These are phyloP conservation scores for Chrysanthemum lavandulifolium DNA, from an alignment of 129 eudicot species.

Conservation along the genomic window DNA sequence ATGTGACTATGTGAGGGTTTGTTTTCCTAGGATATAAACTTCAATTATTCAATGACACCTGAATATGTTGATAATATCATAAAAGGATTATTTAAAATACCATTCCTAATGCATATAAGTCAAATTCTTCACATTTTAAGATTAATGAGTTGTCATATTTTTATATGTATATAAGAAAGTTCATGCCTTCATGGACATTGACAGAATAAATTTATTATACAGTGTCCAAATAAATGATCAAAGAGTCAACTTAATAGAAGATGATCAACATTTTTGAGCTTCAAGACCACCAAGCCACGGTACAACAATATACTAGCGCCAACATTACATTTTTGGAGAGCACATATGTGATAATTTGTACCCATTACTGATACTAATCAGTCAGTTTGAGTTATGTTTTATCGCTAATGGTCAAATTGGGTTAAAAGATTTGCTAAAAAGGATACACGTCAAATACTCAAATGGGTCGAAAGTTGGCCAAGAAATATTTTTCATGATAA, in stretches of 20 bases:
- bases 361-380: too few species aligned
- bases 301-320: not conserved
- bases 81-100: not conserved
- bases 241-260: too few species aligned
- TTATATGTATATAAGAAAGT: constrained; percentile 1
- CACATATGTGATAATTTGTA: not conserved
- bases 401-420: not conserved
- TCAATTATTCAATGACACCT: constrained; percentile 9
- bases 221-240: not conserved
- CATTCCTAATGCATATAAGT: not conserved
- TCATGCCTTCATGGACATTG: not conserved
- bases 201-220: not conserved
- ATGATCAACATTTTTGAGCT: not conserved
- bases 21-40: not conserved
- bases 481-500: not conserved
- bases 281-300: not conserved
- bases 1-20: constrained; percentile 5
- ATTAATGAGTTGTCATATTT: not conserved
- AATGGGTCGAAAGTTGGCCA: not conserved
- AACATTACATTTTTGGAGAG: not conserved
- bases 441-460: not conserved
- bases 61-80: constrained; percentile 16
- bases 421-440: not conserved
- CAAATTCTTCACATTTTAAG: not conserved
- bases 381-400: not conserved